A percentile compares a stretch with the other conserved stretches of the same genome.
phyloP scores from a whole-genome alignment of 805 yeast genomes.

The Saccharomycopsis selenospora region DNA sequence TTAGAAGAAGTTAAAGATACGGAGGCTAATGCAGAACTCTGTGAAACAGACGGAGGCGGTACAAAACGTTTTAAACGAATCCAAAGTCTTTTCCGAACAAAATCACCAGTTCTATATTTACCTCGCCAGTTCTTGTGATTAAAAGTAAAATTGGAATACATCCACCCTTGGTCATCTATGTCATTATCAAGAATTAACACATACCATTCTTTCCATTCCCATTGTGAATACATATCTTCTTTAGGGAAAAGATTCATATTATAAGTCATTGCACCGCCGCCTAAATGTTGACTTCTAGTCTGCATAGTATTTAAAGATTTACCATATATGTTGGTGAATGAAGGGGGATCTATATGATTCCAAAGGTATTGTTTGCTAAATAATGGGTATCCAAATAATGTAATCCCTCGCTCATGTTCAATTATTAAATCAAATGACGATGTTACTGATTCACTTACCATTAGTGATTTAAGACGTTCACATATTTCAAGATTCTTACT shows the following conservation, averaged over 20 bases:
- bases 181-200: slow-evolving; percentile 56
- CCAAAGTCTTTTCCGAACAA: slow-evolving; percentile 67
- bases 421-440: slow-evolving; percentile 18
- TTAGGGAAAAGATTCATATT: slow-evolving; percentile 14
- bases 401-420: slow-evolving; percentile 19
- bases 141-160: slow-evolving; percentile 46
- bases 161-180: slow-evolving; percentile 84
- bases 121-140: slow-evolving; percentile 55
- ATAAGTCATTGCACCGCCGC: slow-evolving; percentile 10
- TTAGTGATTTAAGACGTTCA: not conserved
- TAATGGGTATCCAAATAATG: slow-evolving; percentile 19
- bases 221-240: slow-evolving; percentile 38
- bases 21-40: no score
- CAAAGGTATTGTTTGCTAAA: slow-evolving; percentile 16
- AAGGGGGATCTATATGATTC: slow-evolving; percentile 13
- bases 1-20: no score
- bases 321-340: slow-evolving; percentile 11
- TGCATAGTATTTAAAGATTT: slow-evolving; percentile 10
- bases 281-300: slow-evolving; percentile 1
- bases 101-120: slow-evolving; percentile 47
- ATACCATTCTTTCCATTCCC: slow-evolving; percentile 70
- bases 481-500: not conserved
- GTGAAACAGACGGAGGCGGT: no score
- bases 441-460: not conserved
- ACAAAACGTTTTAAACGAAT: slow-evolving; percentile 29